A percentile compares a stretch with the other conserved stretches of the same genome.
Conservation (phyloP, 305 asterid genomes). For the Fraxinus greggii region DNA sequence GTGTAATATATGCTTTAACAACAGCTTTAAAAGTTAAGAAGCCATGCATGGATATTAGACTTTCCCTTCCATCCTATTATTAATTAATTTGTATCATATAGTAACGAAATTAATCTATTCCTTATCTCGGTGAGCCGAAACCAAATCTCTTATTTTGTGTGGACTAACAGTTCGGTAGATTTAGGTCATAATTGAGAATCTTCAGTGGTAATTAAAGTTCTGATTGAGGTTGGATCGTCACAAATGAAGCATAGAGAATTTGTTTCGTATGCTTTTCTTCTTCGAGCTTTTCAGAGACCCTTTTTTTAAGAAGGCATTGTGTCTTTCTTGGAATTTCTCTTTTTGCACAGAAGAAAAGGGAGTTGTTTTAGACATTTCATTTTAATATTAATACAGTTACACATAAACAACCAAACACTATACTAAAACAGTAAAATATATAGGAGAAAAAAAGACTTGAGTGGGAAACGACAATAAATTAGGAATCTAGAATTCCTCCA, state of each 20-base stretch:
- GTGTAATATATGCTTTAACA: neutral
- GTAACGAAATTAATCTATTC: neutral
- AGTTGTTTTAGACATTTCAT: neutral
- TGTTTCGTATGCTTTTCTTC: neutral
- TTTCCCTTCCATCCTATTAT: neutral
- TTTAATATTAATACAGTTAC: neutral
- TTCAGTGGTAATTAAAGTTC: neutral
- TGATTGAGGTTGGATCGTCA: neutral
- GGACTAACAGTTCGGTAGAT: neutral
- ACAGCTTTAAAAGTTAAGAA: neutral
- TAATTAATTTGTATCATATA: neutral
- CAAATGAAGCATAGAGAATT: neutral
- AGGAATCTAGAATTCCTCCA: constrained; percentile 31
- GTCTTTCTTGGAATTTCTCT: neutral
- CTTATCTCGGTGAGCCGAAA: neutral
- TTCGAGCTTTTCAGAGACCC: neutral
- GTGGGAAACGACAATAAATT: constrained; percentile 27
- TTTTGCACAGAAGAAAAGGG: neutral
- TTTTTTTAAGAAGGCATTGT: neutral
- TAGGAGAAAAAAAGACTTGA: neutral
- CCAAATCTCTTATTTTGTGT: neutral
- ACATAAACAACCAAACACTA: neutral
- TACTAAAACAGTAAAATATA: neutral
- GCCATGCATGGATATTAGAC: neutral
- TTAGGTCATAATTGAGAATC: neutral